Percentiles rank a stretch among this genome's conserved stretches.
Conservation (phyloP, 169 alveolate genomes). For the Plasmodium gallinaceum region DNA sequence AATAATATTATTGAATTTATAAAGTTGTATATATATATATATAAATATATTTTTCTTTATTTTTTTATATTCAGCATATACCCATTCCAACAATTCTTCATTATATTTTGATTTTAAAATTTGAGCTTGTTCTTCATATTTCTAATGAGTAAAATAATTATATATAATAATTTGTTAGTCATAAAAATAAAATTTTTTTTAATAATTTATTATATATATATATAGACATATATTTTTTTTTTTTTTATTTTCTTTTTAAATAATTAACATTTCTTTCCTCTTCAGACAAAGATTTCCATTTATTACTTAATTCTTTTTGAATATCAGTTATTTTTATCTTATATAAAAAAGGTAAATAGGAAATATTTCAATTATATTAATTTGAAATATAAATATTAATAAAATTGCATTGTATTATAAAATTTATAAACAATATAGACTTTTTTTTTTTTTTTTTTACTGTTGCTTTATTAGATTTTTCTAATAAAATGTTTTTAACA, state of each 20-base stretch:
- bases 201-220: not conserved
- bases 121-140: conserved; percentile 67
- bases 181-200: not conserved
- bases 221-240: not conserved
- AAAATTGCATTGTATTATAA: not conserved
- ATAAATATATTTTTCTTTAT: not conserved
- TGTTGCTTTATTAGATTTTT: conserved; percentile 41
- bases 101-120: conserved; percentile 55
- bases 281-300: conserved; percentile 58
- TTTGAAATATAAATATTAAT: not conserved
- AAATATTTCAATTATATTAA: not conserved
- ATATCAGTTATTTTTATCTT: conserved; percentile 71
- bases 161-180: not conserved
- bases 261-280: conserved; percentile 61
- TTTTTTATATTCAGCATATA: not conserved
- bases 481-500: conserved; percentile 30
- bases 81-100: conserved; percentile 74
- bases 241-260: not conserved
- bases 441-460: conserved; percentile 29
- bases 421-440: not conserved
- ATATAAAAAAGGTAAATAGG: not conserved
- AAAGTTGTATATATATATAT: not conserved
- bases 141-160: conserved; percentile 3
- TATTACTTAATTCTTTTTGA: conserved; percentile 70
- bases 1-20: not conserved